Evolutionary conservation across 2,329 filamentous ascomycete genomes (phyloP).

Genomic region (Pseudogymnoascus pannorum): DNA sequence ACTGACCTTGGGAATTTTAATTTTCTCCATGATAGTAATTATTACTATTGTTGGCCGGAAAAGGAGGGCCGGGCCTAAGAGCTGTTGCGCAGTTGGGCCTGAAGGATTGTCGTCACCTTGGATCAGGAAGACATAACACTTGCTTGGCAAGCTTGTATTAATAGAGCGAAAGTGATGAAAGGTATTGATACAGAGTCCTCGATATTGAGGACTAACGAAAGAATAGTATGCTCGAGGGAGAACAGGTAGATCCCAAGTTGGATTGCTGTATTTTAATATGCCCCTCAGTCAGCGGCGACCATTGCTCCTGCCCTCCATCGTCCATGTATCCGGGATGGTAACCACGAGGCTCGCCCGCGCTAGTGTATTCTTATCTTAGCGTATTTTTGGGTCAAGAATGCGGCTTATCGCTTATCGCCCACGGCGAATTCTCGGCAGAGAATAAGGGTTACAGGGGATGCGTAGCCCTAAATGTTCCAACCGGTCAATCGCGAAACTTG

Average conservation of each 20-base stretch:
- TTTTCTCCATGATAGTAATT: conserved; percentile 33
- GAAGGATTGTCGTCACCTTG: not conserved
- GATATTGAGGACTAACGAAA: not conserved
- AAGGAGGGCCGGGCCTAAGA: not conserved
- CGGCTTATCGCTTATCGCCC: conserved; percentile 2
- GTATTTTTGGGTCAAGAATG: not conserved
- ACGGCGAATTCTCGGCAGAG: conserved; percentile 8
- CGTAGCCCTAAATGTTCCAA: conserved; percentile 6
- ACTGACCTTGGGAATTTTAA: conserved; percentile 38
- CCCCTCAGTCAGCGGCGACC: conserved; percentile 3
- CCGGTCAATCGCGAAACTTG: not conserved
- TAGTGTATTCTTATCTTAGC: conserved; percentile 8
- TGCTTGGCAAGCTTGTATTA: conserved; percentile 5
- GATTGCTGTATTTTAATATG: conserved; percentile 1
- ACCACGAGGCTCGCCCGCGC: conserved; percentile 6
- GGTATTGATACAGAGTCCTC: not conserved
- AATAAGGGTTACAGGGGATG: conserved; percentile 11
- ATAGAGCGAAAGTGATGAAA: not conserved
- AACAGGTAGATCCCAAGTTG: no score
- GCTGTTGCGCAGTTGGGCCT: not conserved
- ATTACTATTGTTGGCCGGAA: not conserved
- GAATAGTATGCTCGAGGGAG: not conserved
- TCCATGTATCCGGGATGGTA: not conserved
- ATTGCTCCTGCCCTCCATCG: conserved; percentile 3
- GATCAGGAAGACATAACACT: conserved; percentile 1